These are phyloP conservation scores for Ophiocordyceps camponoti-saundersi DNA, from an alignment of 2,329 filamentous ascomycete species.

Conservation along the genomic window DNA sequence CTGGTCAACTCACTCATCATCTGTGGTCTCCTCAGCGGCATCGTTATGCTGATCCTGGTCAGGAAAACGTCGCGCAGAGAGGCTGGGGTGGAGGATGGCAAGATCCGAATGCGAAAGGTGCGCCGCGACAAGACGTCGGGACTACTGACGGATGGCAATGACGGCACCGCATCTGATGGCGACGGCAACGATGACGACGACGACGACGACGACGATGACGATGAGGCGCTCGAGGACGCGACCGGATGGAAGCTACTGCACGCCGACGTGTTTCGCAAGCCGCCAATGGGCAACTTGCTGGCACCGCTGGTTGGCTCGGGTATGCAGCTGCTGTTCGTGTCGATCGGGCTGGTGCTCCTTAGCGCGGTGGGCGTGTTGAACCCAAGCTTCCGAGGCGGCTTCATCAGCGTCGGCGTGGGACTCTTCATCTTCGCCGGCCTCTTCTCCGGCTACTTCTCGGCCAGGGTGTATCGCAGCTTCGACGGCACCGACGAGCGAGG, in stretches of 20 bases:
- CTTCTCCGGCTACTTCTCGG: constrained; percentile 79
- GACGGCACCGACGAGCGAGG: constrained; percentile 57
- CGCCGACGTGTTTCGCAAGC: constrained; percentile 71
- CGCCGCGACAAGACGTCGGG: constrained; percentile 37
- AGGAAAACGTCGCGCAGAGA: constrained; percentile 60
- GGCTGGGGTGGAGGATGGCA: constrained; percentile 47
- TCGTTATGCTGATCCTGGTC: constrained; percentile 66
- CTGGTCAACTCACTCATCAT: constrained; percentile 80
- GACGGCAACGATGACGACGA: constrained; percentile 19
- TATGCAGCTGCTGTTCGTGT: constrained; percentile 75
- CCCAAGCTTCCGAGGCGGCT: constrained; percentile 78
- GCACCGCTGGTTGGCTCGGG: constrained; percentile 73
- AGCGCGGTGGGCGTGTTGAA: constrained; percentile 67
- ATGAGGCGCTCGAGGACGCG: constrained; percentile 54
- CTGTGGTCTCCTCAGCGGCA: constrained; percentile 58
- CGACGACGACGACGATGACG: constrained; percentile 31
- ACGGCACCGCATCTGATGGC: constrained; percentile 25
- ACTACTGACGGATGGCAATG: constrained; percentile 22
- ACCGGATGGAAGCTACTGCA: constrained; percentile 82
- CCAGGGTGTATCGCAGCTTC: constrained; percentile 68
- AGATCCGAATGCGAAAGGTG: constrained; percentile 33
- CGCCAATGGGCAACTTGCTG: constrained; percentile 51
- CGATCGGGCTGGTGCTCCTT: constrained; percentile 50
- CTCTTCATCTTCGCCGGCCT: constrained; percentile 70
- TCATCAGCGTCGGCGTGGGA: constrained; percentile 68